Evolutionary conservation across 192 early-diverging fungal species (phyloP), one percentile per base, ranked within the genome.

Genomic region (Chytriomyces confervae): DNA sequence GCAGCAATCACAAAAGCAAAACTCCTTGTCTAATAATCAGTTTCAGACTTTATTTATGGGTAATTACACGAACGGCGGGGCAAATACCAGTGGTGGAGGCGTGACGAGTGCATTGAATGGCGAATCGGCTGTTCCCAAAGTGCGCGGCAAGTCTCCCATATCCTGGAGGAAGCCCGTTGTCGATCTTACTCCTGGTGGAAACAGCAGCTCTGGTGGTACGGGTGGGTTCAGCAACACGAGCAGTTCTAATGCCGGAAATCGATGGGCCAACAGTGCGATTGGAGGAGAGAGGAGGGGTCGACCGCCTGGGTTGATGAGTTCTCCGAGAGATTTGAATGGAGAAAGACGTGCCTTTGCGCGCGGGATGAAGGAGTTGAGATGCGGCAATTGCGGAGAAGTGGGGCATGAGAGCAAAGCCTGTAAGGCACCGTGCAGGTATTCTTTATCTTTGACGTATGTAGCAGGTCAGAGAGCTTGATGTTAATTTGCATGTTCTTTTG

Each of bases 371-470:
- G 72, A 74, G 13, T 29, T 74, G 47, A 7, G 72, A 46, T 74
- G 72, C 48, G 72, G 61, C 16, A 74, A 74, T 63, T 74, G 72
- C 36, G 72, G 72, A 11, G 57, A 63, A 46, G 72, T 49, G 7
- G 72, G 72, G 11, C 72, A 74, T 63, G 72, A 74, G 61, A 29
- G 20, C 8, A 46, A 29, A 3, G 53, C 9, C 8, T 74, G 72
- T 48, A 62, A 36, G 7, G 72, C 72, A 44, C 72, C 72, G 36
- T 74, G 72, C 61, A n/a, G 72, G 72, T 74, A 29, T 27, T 10
- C 8, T 69, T 16, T n/a, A 1, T 1, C 10, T 69, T 65, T 69
- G 11, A 23, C n/a, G 16, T 29, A 64, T 18, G 62, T 2, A 10
- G n/a, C n/a, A 57, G 53, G 2, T 13, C 0, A 20, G 53, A 57